A percentile compares a stretch with the other conserved stretches of the same genome.
Conservation (phyloP, 2,329 filamentous ascomycete species). For the Aphanoascus verrucosus region DNA sequence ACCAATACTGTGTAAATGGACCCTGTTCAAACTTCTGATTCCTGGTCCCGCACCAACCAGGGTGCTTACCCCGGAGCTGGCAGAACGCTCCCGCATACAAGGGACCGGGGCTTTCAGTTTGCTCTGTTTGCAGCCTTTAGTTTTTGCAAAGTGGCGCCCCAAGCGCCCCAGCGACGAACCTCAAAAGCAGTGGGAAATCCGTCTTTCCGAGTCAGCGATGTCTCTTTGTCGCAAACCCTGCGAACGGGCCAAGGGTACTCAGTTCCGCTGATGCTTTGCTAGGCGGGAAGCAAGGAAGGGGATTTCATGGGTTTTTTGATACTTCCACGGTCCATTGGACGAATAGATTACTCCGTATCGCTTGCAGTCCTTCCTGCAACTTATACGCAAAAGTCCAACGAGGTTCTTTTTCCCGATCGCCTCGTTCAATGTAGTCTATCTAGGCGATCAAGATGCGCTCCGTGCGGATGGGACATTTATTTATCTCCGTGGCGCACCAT, state of each 20-base stretch:
- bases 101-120: neutral
- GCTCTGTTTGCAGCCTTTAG: conserved; percentile 1
- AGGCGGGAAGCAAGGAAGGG: no score
- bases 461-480: no score
- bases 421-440: neutral
- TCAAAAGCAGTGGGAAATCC: neutral
- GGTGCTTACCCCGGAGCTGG: neutral
- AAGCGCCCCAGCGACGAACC: neutral
- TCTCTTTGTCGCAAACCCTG: neutral
- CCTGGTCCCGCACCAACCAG: neutral
- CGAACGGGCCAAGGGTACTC: neutral
- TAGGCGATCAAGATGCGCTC: neutral
- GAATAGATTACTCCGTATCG: no score
- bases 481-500: neutral
- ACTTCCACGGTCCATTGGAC: no score
- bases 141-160: neutral
- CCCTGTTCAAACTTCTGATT: neutral
- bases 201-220: neutral
- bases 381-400: no score
- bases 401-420: neutral
- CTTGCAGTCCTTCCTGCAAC: no score
- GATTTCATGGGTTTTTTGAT: no score
- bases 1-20: no score
- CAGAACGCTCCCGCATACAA: neutral
- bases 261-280: no score